A percentile compares a stretch with the other conserved stretches of the same genome.
Conservation (phyloP, 495 filamentous ascomycete genomes). For the Pyronema domesticum region DNA sequence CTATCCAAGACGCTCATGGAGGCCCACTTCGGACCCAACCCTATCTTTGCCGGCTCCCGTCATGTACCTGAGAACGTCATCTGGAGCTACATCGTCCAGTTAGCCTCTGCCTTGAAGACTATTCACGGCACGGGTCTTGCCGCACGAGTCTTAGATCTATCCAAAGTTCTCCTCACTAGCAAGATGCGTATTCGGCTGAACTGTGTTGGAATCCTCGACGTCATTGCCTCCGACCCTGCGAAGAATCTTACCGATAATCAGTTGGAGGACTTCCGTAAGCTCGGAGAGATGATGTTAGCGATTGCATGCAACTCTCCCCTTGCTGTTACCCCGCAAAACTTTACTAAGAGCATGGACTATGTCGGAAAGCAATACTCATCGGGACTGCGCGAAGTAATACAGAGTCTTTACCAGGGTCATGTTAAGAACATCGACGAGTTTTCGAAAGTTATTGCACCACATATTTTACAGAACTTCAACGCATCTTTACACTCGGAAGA, state of each 20-base stretch:
- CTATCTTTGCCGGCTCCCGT: conserved; percentile 17
- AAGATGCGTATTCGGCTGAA: conserved; percentile 66
- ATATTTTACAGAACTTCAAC: conserved; percentile 47
- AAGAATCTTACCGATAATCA: conserved; percentile 57
- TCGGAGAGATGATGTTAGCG: conserved; percentile 66
- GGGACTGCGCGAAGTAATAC: conserved; percentile 54
- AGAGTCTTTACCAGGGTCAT: conserved; percentile 43
- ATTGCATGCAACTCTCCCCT: conserved; percentile 34
- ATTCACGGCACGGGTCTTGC: conserved; percentile 71
- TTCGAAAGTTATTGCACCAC: conserved; percentile 52
- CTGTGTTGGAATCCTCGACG: conserved; percentile 72
- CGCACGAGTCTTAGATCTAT: conserved; percentile 62
- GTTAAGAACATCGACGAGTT: conserved; percentile 61
- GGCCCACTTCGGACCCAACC: conserved; percentile 48
- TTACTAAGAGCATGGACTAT: conserved; percentile 48
- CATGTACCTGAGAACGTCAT: conserved; percentile 55
- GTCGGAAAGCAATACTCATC: conserved; percentile 52
- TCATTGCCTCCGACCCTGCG: conserved; percentile 56
- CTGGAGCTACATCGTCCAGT: conserved; percentile 86
- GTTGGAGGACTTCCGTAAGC: conserved; percentile 67
- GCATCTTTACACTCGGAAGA: conserved; percentile 58
- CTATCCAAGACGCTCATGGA: conserved; percentile 78
- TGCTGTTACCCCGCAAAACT: conserved; percentile 33
- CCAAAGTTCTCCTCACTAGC: conserved; percentile 69
- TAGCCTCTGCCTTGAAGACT: conserved; percentile 69